Conservation (phyloP, 352 stramenopile species). For the Phytophthora pisi region DNA sequence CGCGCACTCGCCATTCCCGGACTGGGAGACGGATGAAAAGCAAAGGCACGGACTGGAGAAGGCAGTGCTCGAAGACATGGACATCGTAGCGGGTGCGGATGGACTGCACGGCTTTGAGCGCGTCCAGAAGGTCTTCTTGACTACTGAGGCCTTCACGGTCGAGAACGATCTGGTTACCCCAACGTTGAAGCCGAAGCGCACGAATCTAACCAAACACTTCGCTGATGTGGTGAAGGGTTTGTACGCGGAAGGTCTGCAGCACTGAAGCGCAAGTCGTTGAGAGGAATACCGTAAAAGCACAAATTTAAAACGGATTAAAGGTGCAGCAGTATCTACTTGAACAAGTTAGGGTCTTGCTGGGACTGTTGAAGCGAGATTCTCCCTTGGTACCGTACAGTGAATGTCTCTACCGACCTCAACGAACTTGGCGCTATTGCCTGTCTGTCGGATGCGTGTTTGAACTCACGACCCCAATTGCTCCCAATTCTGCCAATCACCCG, state of each 20-base stretch:
- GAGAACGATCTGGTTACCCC: neutral
- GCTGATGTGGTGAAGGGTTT: slow-evolving; percentile 52
- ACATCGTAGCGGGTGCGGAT: slow-evolving; percentile 34
- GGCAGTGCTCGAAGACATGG: slow-evolving; percentile 41
- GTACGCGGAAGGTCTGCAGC: slow-evolving; percentile 32
- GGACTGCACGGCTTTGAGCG: neutral
- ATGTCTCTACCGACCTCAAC: neutral
- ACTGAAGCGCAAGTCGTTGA: neutral
- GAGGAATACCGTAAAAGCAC: too few species aligned
- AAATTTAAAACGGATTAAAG: too few species aligned
- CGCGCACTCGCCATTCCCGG: slow-evolving; percentile 2
- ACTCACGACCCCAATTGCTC: neutral
- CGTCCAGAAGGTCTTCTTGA: neutral
- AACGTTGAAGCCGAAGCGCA: neutral
- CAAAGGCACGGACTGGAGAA: slow-evolving; percentile 29
- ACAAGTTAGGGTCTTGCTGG: too few species aligned
- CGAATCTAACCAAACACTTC: slow-evolving; percentile 40
- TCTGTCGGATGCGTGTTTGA: slow-evolving; percentile 27
- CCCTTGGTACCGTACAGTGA: too few species aligned
- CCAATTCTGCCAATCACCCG: neutral
- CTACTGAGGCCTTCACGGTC: neutral
- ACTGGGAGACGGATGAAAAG: slow-evolving; percentile 14
- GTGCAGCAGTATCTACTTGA: too few species aligned
- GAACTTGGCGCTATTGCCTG: neutral
- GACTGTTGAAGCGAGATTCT: too few species aligned